Evolutionary conservation across 441 rosid genomes (phyloP).

Genomic region (Erodium texanum): DNA sequence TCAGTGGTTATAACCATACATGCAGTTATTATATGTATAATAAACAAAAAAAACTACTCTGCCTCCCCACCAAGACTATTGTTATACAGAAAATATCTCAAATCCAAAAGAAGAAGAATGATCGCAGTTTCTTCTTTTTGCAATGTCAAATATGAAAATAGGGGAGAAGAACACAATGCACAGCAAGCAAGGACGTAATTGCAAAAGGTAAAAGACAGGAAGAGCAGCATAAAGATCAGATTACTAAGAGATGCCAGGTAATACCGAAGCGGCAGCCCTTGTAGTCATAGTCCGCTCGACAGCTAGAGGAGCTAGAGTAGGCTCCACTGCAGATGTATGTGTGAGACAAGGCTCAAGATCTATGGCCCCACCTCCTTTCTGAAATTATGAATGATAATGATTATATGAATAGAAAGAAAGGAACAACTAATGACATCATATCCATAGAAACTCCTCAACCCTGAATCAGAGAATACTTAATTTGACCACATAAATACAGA

Average conservation of each 20-base stretch:
- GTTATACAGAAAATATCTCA: too few species aligned
- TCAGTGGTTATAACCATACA: too few species aligned
- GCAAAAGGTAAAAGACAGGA: too few species aligned
- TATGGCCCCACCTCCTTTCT: slow-evolving; percentile 95
- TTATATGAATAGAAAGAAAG: not conserved
- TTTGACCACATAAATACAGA: not conserved
- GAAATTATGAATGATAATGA: slow-evolving; percentile 6
- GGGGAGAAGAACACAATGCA: not conserved
- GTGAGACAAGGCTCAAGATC: slow-evolving; percentile 94
- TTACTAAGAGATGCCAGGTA: slow-evolving; percentile 2
- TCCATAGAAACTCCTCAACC: not conserved
- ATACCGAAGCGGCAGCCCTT: slow-evolving; percentile 98
- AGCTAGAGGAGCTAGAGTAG: slow-evolving; percentile 98
- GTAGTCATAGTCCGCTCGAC: slow-evolving; percentile 98
- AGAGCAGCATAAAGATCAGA: too few species aligned
- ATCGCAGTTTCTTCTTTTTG: too few species aligned
- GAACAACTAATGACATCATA: not conserved
- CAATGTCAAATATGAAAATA: too few species aligned
- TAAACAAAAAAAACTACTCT: too few species aligned
- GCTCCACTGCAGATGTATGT: slow-evolving; percentile 90
- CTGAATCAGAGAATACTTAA: not conserved
- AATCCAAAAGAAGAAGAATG: too few species aligned
- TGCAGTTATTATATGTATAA: too few species aligned
- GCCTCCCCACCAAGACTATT: too few species aligned
- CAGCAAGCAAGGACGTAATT: too few species aligned